Conservation (phyloP, 148 eudicot species). For the Fagopyrum homotropicum region DNA sequence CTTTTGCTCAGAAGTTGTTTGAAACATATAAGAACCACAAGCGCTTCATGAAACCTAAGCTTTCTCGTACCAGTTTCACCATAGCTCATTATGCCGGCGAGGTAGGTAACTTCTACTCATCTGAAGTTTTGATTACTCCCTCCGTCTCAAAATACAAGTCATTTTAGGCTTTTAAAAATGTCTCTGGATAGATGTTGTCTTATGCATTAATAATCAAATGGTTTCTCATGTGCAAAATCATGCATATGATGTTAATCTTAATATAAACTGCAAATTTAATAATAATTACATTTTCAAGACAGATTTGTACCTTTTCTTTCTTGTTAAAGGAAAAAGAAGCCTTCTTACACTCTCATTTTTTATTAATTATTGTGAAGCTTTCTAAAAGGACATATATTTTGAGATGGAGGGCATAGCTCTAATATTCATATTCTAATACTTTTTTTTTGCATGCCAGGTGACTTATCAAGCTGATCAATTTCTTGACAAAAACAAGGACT, state of each 20-base stretch:
- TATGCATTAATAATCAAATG: too few relatives aligned
- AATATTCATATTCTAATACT: constrained; percentile 1
- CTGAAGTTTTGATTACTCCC: background rate
- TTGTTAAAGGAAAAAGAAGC: too few relatives aligned
- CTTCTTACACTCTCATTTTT: too few relatives aligned
- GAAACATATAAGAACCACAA: constrained; percentile 75
- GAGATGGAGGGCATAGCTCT: too few relatives aligned
- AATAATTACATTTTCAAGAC: too few relatives aligned
- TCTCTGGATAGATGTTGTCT: too few relatives aligned
- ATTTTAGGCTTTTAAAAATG: background rate
- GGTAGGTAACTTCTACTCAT: constrained; percentile 29
- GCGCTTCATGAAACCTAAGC: constrained; percentile 94
- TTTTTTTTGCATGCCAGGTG: constrained; percentile 46
- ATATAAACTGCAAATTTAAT: too few relatives aligned
- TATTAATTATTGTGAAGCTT: too few relatives aligned
- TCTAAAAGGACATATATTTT: too few relatives aligned
- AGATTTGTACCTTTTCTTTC: too few relatives aligned
- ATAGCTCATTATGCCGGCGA: constrained; percentile 97
- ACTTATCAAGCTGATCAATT: constrained; percentile 86
- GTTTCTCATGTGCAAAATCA: background rate
- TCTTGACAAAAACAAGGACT: constrained; percentile 98
- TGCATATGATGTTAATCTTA: too few relatives aligned
- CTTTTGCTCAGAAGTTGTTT: constrained; percentile 96
- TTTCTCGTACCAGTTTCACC: constrained; percentile 95
- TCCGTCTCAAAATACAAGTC: too few relatives aligned